A percentile compares a stretch with the other conserved stretches of the same genome.
Evolutionary conservation across 371 early-diverging fungal species (phyloP).

Genomic region (Zychaea mexicana): DNA sequence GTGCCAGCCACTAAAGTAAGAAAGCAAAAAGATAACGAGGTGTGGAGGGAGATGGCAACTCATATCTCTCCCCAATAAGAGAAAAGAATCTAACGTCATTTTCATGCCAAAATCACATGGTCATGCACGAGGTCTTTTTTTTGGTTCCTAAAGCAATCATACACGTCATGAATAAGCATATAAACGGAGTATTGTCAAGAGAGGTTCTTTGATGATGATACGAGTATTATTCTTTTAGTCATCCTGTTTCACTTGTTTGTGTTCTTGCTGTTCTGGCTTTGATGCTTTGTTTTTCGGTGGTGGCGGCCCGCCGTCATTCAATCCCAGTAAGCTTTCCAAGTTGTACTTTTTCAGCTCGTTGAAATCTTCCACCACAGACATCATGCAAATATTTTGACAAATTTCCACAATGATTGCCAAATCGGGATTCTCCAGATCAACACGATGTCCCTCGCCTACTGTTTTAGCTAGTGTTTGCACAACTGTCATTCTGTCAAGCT

Average conservation of each 20-base stretch:
- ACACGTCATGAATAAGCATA: neutral
- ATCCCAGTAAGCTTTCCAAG: constrained; percentile 58
- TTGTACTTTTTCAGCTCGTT: constrained; percentile 69
- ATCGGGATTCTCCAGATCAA: constrained; percentile 67
- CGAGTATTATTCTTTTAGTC: neutral
- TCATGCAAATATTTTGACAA: constrained; percentile 74
- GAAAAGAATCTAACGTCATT: neutral
- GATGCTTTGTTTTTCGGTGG: neutral
- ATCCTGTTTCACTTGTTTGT: neutral
- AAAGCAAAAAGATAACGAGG: too few relatives aligned
- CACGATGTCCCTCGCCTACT: constrained; percentile 60
- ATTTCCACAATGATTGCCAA: constrained; percentile 69
- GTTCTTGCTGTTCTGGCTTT: neutral
- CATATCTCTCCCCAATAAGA: too few relatives aligned
- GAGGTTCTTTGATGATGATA: too few relatives aligned
- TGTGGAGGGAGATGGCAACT: too few relatives aligned
- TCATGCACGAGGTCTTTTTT: neutral
- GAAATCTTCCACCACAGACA: constrained; percentile 71
- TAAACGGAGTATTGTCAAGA: too few relatives aligned
- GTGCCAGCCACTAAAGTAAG: too few relatives aligned
- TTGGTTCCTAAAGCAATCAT: neutral
- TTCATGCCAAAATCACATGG: constrained; percentile 1
- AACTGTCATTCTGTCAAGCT: constrained; percentile 58
- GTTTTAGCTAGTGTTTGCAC: constrained; percentile 55
- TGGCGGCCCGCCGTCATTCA: constrained; percentile 24